Conservation (phyloP, 345 rosid species). For the Brassica nigra region DNA sequence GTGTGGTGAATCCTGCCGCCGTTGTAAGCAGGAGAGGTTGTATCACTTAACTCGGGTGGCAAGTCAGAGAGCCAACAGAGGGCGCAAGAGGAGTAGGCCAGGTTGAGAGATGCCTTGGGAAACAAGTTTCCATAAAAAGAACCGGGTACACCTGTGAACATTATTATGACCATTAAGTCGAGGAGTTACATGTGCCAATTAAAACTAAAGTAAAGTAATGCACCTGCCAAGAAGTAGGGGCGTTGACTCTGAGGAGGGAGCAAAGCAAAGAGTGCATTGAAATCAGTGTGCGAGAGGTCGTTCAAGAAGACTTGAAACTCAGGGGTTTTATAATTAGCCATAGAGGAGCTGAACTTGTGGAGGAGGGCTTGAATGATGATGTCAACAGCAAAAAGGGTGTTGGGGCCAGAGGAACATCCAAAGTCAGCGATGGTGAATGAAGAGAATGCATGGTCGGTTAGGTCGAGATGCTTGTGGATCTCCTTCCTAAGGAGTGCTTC, state of each 20-base stretch:
- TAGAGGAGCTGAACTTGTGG: constrained; percentile 11
- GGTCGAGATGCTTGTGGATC: constrained; percentile 16
- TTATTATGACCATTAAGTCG: background rate
- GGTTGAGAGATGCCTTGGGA: constrained; percentile 40
- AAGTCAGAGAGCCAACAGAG: constrained; percentile 44
- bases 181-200: background rate
- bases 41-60: constrained; percentile 38
- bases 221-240: constrained; percentile 33
- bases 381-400: constrained; percentile 47
- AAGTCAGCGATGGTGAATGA: constrained; percentile 37
- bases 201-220: background rate
- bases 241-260: constrained; percentile 35
- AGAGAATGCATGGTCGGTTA: constrained; percentile 1
- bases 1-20: constrained; percentile 46
- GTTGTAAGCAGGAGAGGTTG: constrained; percentile 46
- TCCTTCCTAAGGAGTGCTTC: constrained; percentile 30
- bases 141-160: constrained; percentile 42
- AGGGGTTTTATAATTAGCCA: background rate
- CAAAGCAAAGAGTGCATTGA: constrained; percentile 50
- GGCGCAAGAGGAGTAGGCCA: constrained; percentile 43
- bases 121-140: constrained; percentile 46
- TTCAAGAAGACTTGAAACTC: constrained; percentile 54
- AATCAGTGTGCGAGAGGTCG: constrained; percentile 50
- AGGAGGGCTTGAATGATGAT: constrained; percentile 39
- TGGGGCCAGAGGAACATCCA: constrained; percentile 50